Evolutionary conservation across 2,329 filamentous ascomycete genomes (phyloP).

Genomic region (Dothistroma pini): DNA sequence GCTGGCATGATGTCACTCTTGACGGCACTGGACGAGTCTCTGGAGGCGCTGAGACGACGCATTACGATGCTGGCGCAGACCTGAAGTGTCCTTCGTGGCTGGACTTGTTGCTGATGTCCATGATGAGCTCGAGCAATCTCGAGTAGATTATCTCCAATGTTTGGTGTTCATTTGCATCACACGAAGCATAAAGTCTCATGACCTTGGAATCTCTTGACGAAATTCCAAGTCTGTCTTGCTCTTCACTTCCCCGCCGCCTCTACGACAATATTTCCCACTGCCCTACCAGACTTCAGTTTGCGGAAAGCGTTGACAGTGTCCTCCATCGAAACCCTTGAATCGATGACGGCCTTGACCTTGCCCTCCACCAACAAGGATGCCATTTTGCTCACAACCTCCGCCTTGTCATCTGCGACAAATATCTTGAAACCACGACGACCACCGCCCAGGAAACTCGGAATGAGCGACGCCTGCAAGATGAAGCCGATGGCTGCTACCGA

Average conservation of each 20-base stretch:
- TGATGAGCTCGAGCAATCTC: background rate
- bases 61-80: background rate
- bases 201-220: too few relatives aligned
- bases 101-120: background rate
- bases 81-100: too few relatives aligned
- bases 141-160: background rate
- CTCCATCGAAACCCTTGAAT: conserved; percentile 54
- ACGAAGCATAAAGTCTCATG: background rate
- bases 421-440: conserved; percentile 46
- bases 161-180: background rate
- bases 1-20: background rate
- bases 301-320: conserved; percentile 56
- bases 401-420: conserved; percentile 36
- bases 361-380: conserved; percentile 55
- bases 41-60: background rate
- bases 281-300: conserved; percentile 53
- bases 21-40: background rate
- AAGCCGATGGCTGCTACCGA: conserved; percentile 33
- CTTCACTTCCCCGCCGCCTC: conserved; percentile 16
- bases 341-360: conserved; percentile 55
- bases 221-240: background rate
- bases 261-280: conserved; percentile 58
- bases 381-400: conserved; percentile 48
- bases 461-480: conserved; percentile 41
- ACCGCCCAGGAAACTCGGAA: conserved; percentile 45